Percentiles rank a stretch among this genome's conserved stretches.
These are phyloP conservation scores for Mortierella sp. DNA, from an alignment of 371 early-diverging fungal species.

Conservation along the genomic window DNA sequence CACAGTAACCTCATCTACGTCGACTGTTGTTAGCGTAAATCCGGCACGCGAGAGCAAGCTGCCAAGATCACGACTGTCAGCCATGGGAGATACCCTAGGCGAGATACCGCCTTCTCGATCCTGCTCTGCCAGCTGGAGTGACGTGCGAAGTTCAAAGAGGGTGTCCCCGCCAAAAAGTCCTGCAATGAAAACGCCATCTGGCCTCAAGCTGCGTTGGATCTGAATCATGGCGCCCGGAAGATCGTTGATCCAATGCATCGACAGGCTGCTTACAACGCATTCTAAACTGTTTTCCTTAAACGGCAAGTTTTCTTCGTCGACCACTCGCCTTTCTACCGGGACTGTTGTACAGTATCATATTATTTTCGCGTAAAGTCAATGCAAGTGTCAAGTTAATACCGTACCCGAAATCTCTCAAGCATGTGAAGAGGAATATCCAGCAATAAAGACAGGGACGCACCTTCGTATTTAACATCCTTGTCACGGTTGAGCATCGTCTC, in stretches of 20 bases:
- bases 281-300: conserved; percentile 88
- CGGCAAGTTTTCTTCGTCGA: conserved; percentile 86
- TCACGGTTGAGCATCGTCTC: conserved; percentile 80
- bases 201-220: conserved; percentile 81
- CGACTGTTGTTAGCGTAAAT: conserved; percentile 91
- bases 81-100: conserved; percentile 93
- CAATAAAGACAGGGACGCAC: conserved; percentile 33
- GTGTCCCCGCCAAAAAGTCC: conserved; percentile 96
- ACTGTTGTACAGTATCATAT: conserved; percentile 63
- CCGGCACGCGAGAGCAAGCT: conserved; percentile 86
- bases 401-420: too few species aligned
- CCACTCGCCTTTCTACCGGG: conserved; percentile 78
- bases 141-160: conserved; percentile 88
- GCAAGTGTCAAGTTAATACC: too few species aligned
- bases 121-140: conserved; percentile 90
- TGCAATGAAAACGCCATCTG: conserved; percentile 93
- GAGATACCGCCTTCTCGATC: conserved; percentile 94
- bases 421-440: neutral
- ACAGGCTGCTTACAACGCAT: conserved; percentile 85
- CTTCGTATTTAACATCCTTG: conserved; percentile 67
- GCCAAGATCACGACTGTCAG: conserved; percentile 87
- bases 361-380: too few species aligned
- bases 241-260: conserved; percentile 97
- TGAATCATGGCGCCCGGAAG: conserved; percentile 91
- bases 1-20: conserved; percentile 93